Base-by-base conservation (phyloP, 441 rosid genomes). In the Viola pubescens region DNA sequence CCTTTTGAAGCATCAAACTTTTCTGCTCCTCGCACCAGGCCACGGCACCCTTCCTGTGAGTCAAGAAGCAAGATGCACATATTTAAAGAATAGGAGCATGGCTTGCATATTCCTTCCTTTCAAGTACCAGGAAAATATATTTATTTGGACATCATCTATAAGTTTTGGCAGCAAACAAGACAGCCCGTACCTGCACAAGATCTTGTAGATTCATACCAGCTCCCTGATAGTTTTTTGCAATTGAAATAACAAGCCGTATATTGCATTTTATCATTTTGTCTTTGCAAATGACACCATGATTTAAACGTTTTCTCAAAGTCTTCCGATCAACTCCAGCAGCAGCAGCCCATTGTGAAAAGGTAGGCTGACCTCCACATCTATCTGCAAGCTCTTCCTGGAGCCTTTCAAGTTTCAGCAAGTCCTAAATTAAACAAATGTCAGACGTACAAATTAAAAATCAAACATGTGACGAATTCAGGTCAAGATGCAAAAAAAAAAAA, bases 1-100 rank as follows among this genome's bases (percentile, higher is more conserved):
- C 98, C 98, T 70, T 82, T 89, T 38, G 96, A 80, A 59, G 92
- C 90, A 76, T 92, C 97, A 70, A 92, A 92, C 74, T 84, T 92
- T 78, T 89, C 97, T 50, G 92, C 70, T 55, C 94, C 97, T 70
- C 81, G 79, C 46, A 89, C 77, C 70, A 92, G 95, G 53, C 98
- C 97, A 56, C 91, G 85, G 38, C 97, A 87, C 54, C 98, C 98
- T 79, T 86, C 96, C 97, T 92, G 72, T 14, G 44, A 69, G 43
- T 67, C 58, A 52, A 66, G 26, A 48, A 59, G 42, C 13, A 70
- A 40, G 53, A 47, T 60, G 71, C 46, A 75, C 68, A 48, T 47
- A 13, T 34, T 26, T 61, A 16, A 58, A 60, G 6, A 56, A 58
- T 60, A 6, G 9, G 48, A 47, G n/a, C 14, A 34, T 37, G 5